Conservation (phyloP, 352 stramenopile genomes). For the Globisporangium alternatum region DNA sequence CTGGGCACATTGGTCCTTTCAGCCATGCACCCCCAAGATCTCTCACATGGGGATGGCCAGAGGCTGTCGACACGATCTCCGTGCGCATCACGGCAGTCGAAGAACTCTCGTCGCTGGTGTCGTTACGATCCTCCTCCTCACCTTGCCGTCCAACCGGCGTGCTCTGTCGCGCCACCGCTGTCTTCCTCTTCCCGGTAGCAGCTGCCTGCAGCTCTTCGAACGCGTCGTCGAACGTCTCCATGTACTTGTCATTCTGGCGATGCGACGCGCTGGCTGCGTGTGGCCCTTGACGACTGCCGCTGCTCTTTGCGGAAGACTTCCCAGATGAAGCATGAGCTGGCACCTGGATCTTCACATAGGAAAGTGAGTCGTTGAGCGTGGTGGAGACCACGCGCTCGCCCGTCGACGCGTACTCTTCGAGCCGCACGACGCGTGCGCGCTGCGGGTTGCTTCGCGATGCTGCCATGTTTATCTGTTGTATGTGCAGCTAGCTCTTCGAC, state of each 20-base stretch:
- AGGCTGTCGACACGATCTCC: neutral
- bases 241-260: conserved; percentile 69
- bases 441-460: neutral
- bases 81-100: neutral
- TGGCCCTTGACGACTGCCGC: neutral
- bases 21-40: conserved; percentile 41
- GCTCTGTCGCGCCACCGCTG: neutral
- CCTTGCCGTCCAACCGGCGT: neutral
- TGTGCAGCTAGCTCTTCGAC: neutral
- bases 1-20: conserved; percentile 41
- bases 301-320: neutral
- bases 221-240: conserved; percentile 57
- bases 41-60: neutral
- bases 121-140: neutral
- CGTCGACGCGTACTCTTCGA: conserved; percentile 67
- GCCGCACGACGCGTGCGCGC: conserved; percentile 28
- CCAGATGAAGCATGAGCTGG: neutral
- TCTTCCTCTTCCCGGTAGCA: neutral
- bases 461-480: neutral
- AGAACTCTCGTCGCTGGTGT: neutral
- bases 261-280: conserved; percentile 46
- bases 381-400: conserved; percentile 22
- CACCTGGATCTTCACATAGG: conserved; percentile 15
- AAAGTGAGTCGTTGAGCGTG: conserved; percentile 13
- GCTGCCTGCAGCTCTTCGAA: conserved; percentile 38